These are phyloP conservation scores for Orbilia brochopaga DNA, from an alignment of 2,329 filamentous ascomycete genomes.

Conservation along the genomic window DNA sequence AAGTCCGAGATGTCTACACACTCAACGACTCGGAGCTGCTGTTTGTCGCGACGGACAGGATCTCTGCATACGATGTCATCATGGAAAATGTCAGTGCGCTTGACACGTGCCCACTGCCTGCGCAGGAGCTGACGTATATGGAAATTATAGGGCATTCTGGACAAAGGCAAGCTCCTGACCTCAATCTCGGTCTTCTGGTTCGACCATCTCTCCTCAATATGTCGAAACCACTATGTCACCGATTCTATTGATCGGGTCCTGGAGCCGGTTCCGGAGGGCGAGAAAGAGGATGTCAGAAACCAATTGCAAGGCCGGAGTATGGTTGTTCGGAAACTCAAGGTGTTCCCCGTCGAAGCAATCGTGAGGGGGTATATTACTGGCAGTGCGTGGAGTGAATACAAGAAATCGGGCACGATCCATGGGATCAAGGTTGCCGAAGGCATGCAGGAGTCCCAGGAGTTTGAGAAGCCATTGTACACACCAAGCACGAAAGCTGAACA, in stretches of 20 bases:
- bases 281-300: constrained; percentile 59
- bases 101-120: background rate
- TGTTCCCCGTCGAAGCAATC: constrained; percentile 81
- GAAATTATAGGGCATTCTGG: constrained; percentile 67
- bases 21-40: constrained; percentile 74
- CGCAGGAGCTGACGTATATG: constrained; percentile 55
- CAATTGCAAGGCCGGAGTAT: constrained; percentile 72
- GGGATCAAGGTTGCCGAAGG: constrained; percentile 73
- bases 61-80: constrained; percentile 93
- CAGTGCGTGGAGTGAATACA: constrained; percentile 80
- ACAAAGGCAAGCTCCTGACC: constrained; percentile 72
- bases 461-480: constrained; percentile 75
- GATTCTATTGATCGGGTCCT: constrained; percentile 62
- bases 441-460: constrained; percentile 71
- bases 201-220: constrained; percentile 65
- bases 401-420: constrained; percentile 76
- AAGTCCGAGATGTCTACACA: constrained; percentile 81
- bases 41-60: constrained; percentile 85
- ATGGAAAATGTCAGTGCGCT: constrained; percentile 72
- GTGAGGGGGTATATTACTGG: constrained; percentile 91
- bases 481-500: constrained; percentile 84
- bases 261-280: constrained; percentile 54
- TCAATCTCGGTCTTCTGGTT: constrained; percentile 74
- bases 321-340: constrained; percentile 74
- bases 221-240: constrained; percentile 68